These are phyloP conservation scores for Periconia digitata DNA, from an alignment of 2,329 filamentous ascomycete genomes.

Conservation along the genomic window DNA sequence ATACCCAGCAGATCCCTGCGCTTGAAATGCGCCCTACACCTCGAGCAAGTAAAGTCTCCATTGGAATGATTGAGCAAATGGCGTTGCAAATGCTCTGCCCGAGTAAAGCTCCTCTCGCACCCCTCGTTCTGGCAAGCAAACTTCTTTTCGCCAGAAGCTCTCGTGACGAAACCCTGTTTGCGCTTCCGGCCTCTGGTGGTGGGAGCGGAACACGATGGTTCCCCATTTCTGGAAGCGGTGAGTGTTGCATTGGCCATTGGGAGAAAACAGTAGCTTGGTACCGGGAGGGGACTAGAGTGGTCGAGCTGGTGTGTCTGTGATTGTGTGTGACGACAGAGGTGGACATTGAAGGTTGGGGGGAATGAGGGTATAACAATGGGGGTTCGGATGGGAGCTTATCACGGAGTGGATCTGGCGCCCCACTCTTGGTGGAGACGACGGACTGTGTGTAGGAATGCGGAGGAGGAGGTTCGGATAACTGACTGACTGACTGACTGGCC, in stretches of 20 bases:
- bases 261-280: no score
- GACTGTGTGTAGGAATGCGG: no score
- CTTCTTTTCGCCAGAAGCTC: slow-evolving; percentile 53
- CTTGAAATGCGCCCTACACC: slow-evolving; percentile 64
- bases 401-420: slow-evolving; percentile 1
- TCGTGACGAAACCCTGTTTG: slow-evolving; percentile 49
- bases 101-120: slow-evolving; percentile 91
- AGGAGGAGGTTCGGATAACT: no score
- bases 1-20: slow-evolving; percentile 61
- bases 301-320: no score
- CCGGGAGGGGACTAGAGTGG: no score
- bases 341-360: slow-evolving; percentile 33
- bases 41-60: slow-evolving; percentile 56
- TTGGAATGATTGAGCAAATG: slow-evolving; percentile 85
- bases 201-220: not conserved
- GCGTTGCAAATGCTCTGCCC: slow-evolving; percentile 92
- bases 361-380: slow-evolving; percentile 26
- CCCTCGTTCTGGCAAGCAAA: slow-evolving; percentile 71
- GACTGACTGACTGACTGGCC: no score
- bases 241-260: no score
- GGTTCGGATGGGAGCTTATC: slow-evolving; percentile 11
- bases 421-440: not conserved
- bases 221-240: slow-evolving; percentile 6
- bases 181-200: slow-evolving; percentile 60
- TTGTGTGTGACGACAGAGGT: no score